Conservation (phyloP, 163 green algal species). For the Prototheca cutis region DNA sequence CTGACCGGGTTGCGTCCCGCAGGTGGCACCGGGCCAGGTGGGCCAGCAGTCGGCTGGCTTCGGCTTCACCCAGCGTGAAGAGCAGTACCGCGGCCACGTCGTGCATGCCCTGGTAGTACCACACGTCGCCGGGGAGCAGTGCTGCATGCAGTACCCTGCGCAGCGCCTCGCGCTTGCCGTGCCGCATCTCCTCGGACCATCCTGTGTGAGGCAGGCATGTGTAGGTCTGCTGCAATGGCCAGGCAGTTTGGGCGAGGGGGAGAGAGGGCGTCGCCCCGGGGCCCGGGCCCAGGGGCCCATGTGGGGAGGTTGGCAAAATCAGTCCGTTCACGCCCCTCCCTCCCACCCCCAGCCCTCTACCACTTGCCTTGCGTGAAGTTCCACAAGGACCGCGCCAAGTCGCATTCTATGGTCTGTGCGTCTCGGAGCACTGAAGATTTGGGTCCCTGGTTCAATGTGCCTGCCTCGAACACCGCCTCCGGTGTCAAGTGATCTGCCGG, state of each 20-base stretch:
- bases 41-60: constrained; percentile 50
- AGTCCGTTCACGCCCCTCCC: too few relatives aligned
- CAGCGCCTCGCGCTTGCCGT: constrained; percentile 44
- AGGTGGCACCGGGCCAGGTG: constrained; percentile 52
- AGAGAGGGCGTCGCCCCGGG: too few relatives aligned
- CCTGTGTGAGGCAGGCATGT: constrained; percentile 7
- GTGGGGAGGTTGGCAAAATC: too few relatives aligned
- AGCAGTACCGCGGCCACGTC: constrained; percentile 83
- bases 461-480: constrained; percentile 32
- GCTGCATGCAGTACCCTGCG: constrained; percentile 55
- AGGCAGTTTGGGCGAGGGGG: too few relatives aligned
- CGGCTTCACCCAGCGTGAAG: constrained; percentile 43
- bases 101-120: constrained; percentile 85
- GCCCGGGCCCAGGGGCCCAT: too few relatives aligned
- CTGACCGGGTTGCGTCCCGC: constrained; percentile 64
- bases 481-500: too few relatives aligned
- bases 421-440: too few relatives aligned
- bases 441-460: too few relatives aligned
- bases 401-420: constrained; percentile 41
- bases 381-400: constrained; percentile 72
- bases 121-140: constrained; percentile 29
- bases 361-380: constrained; percentile 53
- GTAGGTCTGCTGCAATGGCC: not conserved
- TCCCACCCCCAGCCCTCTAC: too few relatives aligned
- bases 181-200: constrained; percentile 41